Conservation (phyloP, 2,329 filamentous ascomycete genomes). For the Xylogone sp. region DNA sequence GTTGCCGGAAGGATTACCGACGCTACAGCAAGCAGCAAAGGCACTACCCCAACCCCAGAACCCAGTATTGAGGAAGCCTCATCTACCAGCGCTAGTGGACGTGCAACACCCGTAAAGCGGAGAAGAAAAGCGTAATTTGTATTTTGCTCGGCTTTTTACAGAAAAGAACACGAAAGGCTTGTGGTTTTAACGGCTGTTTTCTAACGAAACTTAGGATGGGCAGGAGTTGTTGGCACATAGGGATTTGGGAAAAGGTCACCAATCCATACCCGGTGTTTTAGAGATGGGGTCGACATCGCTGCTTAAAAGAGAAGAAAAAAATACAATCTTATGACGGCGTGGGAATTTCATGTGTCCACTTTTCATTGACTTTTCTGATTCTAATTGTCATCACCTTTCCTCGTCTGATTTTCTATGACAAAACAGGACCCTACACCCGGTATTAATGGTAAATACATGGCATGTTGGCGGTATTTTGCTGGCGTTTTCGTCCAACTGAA, state of each 20-base stretch:
- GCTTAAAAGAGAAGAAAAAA: too few species aligned
- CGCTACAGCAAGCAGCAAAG: not conserved
- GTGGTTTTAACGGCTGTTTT: too few species aligned
- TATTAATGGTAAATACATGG: not conserved
- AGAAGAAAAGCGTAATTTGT: not conserved
- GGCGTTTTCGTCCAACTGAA: not conserved
- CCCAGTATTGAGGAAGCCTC: not conserved
- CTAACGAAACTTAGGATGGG: too few species aligned
- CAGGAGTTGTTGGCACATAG: too few species aligned
- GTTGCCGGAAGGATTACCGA: conserved; percentile 1
- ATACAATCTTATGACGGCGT: too few species aligned
- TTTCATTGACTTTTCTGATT: too few species aligned
- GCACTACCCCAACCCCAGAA: not conserved
- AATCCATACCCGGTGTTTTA: too few species aligned
- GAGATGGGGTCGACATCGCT: too few species aligned
- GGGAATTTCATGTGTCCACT: too few species aligned
- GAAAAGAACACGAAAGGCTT: too few species aligned
- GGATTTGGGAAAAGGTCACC: too few species aligned
- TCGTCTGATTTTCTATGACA: not conserved
- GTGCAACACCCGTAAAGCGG: not conserved
- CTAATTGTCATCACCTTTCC: not conserved
- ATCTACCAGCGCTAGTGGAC: not conserved
- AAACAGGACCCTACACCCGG: not conserved
- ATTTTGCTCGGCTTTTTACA: too few species aligned
- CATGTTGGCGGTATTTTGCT: not conserved